phyloP scores from a whole-genome alignment of 2,329 filamentous ascomycete species.

The Paecilomyces variotii region DNA sequence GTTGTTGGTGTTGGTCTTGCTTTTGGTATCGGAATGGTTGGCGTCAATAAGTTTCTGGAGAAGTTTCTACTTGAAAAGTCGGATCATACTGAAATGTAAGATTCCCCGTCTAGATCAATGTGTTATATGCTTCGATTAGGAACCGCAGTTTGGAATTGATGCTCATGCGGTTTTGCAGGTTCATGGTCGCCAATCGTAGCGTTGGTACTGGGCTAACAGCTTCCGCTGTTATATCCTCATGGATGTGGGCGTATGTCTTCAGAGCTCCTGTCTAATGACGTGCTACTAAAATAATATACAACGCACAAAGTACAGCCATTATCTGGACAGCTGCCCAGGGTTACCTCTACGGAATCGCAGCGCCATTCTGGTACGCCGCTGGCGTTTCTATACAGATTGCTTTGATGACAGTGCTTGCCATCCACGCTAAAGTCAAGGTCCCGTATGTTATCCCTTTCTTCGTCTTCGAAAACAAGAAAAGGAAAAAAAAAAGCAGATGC shows the following conservation, averaged over 20 bases:
- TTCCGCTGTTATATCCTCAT: slow-evolving; percentile 15
- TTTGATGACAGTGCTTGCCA: slow-evolving; percentile 5
- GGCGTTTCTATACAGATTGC: slow-evolving; percentile 4
- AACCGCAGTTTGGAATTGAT: background rate
- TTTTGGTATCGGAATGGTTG: slow-evolving; percentile 5
- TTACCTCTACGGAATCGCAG: slow-evolving; percentile 4
- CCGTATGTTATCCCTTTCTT: slow-evolving; percentile 1
- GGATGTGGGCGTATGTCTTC: slow-evolving; percentile 13
- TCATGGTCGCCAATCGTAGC: slow-evolving; percentile 16
- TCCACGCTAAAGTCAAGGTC: slow-evolving; percentile 6
- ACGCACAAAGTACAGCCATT: slow-evolving; percentile 1
- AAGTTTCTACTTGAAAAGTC: slow-evolving; percentile 2
- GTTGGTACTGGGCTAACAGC: slow-evolving; percentile 17
- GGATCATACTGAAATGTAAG: slow-evolving; percentile 5
- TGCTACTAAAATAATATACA: background rate
- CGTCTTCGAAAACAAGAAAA: background rate
- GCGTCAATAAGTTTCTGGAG: slow-evolving; percentile 4
- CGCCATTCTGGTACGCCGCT: slow-evolving; percentile 5
- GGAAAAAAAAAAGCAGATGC: background rate
- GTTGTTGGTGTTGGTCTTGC: slow-evolving; percentile 4
- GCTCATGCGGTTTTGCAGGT: slow-evolving; percentile 4
- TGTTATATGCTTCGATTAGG: background rate
- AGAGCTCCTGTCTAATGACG: background rate
- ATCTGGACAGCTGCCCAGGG: slow-evolving; percentile 5
- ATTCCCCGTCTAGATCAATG: background rate